A percentile compares a stretch with the other conserved stretches of the same genome.
Conservation (phyloP, 345 rosid species). For the Acer yangbiense region DNA sequence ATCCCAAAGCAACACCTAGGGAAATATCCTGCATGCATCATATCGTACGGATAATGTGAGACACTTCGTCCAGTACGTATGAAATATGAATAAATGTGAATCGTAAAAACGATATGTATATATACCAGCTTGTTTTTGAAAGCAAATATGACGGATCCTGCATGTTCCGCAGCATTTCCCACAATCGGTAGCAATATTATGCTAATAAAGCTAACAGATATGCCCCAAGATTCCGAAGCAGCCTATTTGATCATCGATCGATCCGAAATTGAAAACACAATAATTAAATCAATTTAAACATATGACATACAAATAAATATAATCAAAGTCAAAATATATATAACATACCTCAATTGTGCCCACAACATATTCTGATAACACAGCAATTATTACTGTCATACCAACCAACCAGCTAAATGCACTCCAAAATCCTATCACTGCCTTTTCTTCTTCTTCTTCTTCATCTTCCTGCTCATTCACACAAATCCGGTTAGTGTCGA, state of each 20-base stretch:
- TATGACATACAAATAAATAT: neutral
- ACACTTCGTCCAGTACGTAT: too few species aligned
- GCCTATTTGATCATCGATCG: conserved; percentile 40
- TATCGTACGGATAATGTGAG: too few species aligned
- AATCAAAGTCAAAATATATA: neutral
- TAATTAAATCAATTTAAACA: neutral
- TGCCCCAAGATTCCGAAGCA: conserved; percentile 89
- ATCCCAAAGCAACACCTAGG: conserved; percentile 85
- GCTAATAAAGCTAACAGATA: conserved; percentile 83
- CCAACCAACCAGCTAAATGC: conserved; percentile 70
- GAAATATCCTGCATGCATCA: conserved; percentile 68
- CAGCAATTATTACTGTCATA: conserved; percentile 77
- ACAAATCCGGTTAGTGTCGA: too few species aligned
- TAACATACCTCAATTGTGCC: conserved; percentile 81
- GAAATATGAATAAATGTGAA: too few species aligned
- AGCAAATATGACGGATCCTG: conserved; percentile 89
- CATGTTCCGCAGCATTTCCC: conserved; percentile 98
- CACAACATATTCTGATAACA: conserved; percentile 83
- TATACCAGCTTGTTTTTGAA: conserved; percentile 86
- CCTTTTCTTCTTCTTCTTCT: conserved; percentile 61
- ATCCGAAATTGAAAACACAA: neutral
- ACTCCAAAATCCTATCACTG: conserved; percentile 83
- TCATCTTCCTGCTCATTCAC: conserved; percentile 49
- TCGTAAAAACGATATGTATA: neutral
- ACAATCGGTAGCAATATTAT: conserved; percentile 85